Evolutionary conservation across 441 rosid genomes (phyloP).

Genomic region (Sinapis alba): DNA sequence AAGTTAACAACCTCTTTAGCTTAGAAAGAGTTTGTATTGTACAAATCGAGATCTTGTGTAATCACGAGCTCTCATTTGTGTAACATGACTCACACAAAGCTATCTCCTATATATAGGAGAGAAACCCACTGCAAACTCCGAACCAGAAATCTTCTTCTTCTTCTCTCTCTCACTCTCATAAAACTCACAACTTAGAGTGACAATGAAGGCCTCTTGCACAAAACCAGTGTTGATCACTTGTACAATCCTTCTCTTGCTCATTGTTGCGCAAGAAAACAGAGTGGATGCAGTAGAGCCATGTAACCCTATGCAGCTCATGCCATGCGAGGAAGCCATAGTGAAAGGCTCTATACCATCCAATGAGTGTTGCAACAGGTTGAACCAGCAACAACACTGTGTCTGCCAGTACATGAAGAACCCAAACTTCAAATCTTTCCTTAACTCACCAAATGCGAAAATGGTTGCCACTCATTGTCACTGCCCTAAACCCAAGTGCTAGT

Average conservation of each 20-base stretch:
- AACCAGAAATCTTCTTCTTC: neutral
- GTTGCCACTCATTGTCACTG: conserved; percentile 75
- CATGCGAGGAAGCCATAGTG: conserved; percentile 68
- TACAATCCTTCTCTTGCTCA: conserved; percentile 19
- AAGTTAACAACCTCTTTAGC: neutral
- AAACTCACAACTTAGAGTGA: neutral
- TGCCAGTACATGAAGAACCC: conserved; percentile 84
- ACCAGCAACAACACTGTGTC: conserved; percentile 82
- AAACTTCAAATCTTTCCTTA: conserved; percentile 56
- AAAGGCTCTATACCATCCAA: conserved; percentile 56
- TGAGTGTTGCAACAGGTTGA: conserved; percentile 74
- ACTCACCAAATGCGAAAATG: conserved; percentile 82
- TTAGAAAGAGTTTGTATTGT: neutral
- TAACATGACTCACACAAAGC: conserved; percentile 17
- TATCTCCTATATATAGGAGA: conserved; percentile 23
- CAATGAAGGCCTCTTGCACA: conserved; percentile 27
- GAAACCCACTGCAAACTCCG: conserved; percentile 25
- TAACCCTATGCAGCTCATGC: conserved; percentile 61
- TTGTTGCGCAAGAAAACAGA: conserved; percentile 22
- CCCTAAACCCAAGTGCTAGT: conserved; percentile 74
- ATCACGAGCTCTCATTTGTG: conserved; percentile 10
- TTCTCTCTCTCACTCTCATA: neutral
- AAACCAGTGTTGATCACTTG: conserved; percentile 28
- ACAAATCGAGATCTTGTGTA: conserved; percentile 24
- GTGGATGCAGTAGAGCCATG: conserved; percentile 55